phyloP scores from a whole-genome alignment of 495 filamentous ascomycete genomes.

The Aspergillus leporis region DNA sequence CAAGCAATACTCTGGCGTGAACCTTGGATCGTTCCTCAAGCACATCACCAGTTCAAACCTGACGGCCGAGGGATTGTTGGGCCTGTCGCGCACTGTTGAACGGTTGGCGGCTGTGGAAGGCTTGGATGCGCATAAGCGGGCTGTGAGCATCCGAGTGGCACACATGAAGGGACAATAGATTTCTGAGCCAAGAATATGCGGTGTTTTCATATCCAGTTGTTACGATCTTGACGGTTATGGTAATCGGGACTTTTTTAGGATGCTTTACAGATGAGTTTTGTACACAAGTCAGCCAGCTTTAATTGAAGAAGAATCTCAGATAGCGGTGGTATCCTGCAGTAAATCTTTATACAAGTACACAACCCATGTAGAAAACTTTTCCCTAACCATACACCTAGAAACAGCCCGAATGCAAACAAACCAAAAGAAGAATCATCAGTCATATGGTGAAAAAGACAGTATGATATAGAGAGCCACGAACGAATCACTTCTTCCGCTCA shows the following conservation, averaged over 20 bases:
- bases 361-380: constrained; percentile 16
- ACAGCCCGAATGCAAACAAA: constrained; percentile 3
- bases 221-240: constrained; percentile 6
- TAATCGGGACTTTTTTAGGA: constrained; percentile 1
- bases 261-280: background rate
- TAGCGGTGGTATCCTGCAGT: constrained; percentile 16
- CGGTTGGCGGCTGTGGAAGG: constrained; percentile 91
- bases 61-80: constrained; percentile 77
- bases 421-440: constrained; percentile 5
- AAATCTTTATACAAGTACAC: constrained; percentile 14
- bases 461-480: no score
- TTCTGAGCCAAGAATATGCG: constrained; percentile 7
- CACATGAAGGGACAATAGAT: constrained; percentile 54
- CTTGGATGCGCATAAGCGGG: constrained; percentile 89
- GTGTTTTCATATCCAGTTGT: constrained; percentile 13
- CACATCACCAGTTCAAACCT: constrained; percentile 93
- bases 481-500: constrained; percentile 64
- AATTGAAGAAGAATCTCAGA: constrained; percentile 6
- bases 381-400: constrained; percentile 11
- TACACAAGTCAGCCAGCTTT: constrained; percentile 2
- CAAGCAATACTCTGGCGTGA: constrained; percentile 97
- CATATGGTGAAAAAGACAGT: constrained; percentile 9
- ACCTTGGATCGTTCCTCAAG: constrained; percentile 91
- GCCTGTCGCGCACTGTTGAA: constrained; percentile 88
- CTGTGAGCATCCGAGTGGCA: constrained; percentile 82